Base-by-base conservation (phyloP, 352 stramenopile genomes). In the Pythium oligandrum region DNA sequence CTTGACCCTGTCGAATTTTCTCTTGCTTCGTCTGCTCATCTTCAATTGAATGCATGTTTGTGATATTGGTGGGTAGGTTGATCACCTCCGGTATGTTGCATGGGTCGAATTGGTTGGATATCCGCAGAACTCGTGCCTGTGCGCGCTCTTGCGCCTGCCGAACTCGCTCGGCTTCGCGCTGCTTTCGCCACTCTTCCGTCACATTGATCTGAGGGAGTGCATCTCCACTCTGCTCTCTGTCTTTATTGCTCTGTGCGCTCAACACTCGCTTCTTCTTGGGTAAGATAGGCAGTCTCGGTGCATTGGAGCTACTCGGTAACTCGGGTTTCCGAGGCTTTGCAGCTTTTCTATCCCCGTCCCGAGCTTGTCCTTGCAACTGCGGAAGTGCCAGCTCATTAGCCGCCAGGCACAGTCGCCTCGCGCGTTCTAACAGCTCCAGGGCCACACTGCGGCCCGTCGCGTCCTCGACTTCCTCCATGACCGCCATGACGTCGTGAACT, bases 131-230 rank as follows among this genome's bases (percentile, higher is more conserved):
- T 42, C 38, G 38, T 12, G 38, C 38, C 12, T 42, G 7, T 42
- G 38, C 78, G 11, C 78, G 71, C 44, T 88, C 75, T 46, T 84
- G 77, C 1, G 77, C 77, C 6, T 88, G 78, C 0, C 73, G 72
- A 32, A 86, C 69, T 44, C 66, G 77, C 48, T 83, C 66, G 1
- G 53, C 32, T 17, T 73, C 65, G 1, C 60, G 53, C 44, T 75
- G 48, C 38, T 59, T 73, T 12, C 56, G 64, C 54, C 72, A 64
- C 30, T 74, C 63, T 2, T 63, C 69, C 1, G 47, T 66, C 2
- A 59, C 49, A 26, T 58, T 59, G 40, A 73, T 64, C 40, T 66
- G 52, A 2, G 69, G 68, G 0, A 72, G 53, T 38, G 55, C 59
- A 48, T 64, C 48, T 3, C 49, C 47, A 40, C 44, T 34, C 1